Evolutionary conservation across 1,284 basidiomycete genomes (phyloP).

Genomic region (Trametes pubescens): DNA sequence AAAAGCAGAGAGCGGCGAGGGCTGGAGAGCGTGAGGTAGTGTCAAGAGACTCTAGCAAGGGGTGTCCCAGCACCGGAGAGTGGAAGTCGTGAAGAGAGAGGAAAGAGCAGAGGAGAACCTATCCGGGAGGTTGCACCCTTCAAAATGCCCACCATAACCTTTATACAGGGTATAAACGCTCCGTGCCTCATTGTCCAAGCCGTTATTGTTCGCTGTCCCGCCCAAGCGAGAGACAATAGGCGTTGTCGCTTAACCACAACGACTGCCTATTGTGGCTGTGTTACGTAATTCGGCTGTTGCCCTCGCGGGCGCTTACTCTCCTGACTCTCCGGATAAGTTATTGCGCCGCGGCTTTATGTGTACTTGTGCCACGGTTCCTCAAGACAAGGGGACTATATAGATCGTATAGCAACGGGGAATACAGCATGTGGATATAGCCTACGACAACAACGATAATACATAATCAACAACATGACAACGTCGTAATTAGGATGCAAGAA

Average conservation of each 20-base stretch:
- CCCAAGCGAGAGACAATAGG: constrained; percentile 24
- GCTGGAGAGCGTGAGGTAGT: constrained; percentile 9
- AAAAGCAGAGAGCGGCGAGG: constrained; percentile 16
- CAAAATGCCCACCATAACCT: constrained; percentile 8
- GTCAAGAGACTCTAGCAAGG: constrained; percentile 13
- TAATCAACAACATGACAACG: background rate
- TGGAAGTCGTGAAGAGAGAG: constrained; percentile 19
- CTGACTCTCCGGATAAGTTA: too few species aligned
- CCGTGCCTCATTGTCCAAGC: constrained; percentile 27
- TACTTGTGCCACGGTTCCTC: background rate
- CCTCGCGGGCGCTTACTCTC: background rate
- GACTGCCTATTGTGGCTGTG: constrained; percentile 23
- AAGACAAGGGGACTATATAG: background rate
- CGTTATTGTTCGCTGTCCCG: constrained; percentile 26
- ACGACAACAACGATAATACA: background rate
- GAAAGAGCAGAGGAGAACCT: constrained; percentile 14
- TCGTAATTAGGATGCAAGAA: background rate
- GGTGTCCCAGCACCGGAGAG: constrained; percentile 39
- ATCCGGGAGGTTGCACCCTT: constrained; percentile 12
- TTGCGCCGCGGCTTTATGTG: too few species aligned
- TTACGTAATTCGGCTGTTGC: constrained; percentile 26
- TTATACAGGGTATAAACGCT: constrained; percentile 17
- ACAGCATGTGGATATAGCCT: background rate
- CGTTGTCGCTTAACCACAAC: constrained; percentile 30
- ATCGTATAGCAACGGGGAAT: background rate